These are phyloP conservation scores for Pythium pyrilobum DNA, from an alignment of 352 stramenopile species.

Conservation along the genomic window DNA sequence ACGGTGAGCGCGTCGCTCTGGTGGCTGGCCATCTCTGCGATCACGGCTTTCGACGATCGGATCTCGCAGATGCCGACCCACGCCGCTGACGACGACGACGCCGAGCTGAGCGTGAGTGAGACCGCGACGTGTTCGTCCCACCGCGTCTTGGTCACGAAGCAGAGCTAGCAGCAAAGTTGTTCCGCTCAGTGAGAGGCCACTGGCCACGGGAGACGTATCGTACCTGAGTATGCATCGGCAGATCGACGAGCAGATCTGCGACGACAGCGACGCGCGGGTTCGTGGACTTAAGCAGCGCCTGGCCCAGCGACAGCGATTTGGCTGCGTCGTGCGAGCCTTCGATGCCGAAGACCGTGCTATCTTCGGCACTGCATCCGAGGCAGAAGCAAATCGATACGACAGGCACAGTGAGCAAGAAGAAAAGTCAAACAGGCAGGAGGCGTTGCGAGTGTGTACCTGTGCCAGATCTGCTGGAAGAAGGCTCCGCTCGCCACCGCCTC, in stretches of 20 bases:
- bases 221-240: constrained; percentile 58
- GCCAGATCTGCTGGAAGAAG: constrained; percentile 17
- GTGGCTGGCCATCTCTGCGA: constrained; percentile 40
- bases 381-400: no score
- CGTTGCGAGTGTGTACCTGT: no score
- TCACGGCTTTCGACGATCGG: constrained; percentile 34
- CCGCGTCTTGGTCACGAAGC: constrained; percentile 53
- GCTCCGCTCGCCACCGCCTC: neutral
- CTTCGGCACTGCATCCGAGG: constrained; percentile 18
- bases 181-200: neutral
- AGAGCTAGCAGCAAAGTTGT: constrained; percentile 33
- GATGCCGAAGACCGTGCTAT: constrained; percentile 14
- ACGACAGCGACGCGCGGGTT: constrained; percentile 29
- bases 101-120: constrained; percentile 34
- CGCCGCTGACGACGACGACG: neutral
- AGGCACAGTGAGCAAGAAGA: no score
- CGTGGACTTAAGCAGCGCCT: constrained; percentile 26
- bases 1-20: constrained; percentile 30
- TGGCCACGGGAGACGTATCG: neutral
- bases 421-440: no score
- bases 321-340: neutral
- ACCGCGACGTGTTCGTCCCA: constrained; percentile 50
- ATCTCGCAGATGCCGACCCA: constrained; percentile 41
- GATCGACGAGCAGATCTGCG: constrained; percentile 47
- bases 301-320: constrained; percentile 28